phyloP scores from a whole-genome alignment of 768 basidiomycete species.

The Termitomyces sp. region DNA sequence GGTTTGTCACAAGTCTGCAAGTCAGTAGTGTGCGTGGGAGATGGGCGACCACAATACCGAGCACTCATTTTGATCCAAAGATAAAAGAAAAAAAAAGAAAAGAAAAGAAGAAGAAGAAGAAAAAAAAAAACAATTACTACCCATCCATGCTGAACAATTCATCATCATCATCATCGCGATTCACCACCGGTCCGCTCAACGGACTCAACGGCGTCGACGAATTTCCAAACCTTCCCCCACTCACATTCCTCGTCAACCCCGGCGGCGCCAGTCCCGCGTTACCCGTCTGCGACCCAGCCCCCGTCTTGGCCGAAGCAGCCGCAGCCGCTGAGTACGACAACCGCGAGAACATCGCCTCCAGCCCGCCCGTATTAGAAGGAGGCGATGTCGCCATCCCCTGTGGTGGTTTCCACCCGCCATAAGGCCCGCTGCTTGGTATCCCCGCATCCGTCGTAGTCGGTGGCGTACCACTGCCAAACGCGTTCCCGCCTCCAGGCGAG shows the following conservation, averaged over 20 bases:
- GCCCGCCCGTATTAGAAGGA: constrained; percentile 11
- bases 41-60: background rate
- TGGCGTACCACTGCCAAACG: constrained; percentile 15
- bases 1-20: background rate
- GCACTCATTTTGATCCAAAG: constrained; percentile 1
- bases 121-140: constrained; percentile 8
- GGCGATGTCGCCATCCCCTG: constrained; percentile 14
- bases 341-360: constrained; percentile 53
- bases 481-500: constrained; percentile 24
- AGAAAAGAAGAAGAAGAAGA: background rate
- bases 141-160: constrained; percentile 68
- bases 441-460: constrained; percentile 2
- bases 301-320: constrained; percentile 7
- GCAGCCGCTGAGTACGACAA: constrained; percentile 48
- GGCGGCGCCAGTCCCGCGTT: constrained; percentile 24
- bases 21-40: background rate
- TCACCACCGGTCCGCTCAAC: constrained; percentile 52
- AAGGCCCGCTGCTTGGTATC: constrained; percentile 20
- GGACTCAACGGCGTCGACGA: constrained; percentile 44
- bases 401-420: constrained; percentile 19
- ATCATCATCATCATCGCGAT: constrained; percentile 60
- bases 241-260: constrained; percentile 31
- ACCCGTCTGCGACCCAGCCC: constrained; percentile 16
- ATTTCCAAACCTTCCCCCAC: constrained; percentile 28
- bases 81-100: background rate